Percentiles rank a stretch among this genome's conserved stretches.
phyloP scores from a whole-genome alignment of 768 basidiomycete species.

The Podaxis pistillaris region DNA sequence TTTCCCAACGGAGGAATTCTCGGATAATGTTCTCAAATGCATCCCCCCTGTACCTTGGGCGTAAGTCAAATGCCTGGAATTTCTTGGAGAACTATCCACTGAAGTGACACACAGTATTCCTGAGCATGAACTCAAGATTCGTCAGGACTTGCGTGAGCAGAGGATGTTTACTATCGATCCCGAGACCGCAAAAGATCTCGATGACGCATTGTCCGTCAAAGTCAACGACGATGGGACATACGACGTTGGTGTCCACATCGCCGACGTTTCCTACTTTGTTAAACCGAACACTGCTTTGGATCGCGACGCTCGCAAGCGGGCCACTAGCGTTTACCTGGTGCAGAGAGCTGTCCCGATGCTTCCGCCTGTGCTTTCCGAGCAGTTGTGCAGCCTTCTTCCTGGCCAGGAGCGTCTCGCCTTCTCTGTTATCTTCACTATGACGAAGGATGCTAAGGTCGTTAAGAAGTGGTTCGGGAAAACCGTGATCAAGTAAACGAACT shows the following conservation, averaged over 20 bases:
- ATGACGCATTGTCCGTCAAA: slow-evolving; percentile 92
- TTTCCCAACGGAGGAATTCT: slow-evolving; percentile 97
- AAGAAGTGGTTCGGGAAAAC: slow-evolving; percentile 95
- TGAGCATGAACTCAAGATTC: slow-evolving; percentile 82
- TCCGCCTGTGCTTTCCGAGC: slow-evolving; percentile 88
- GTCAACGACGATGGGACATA: slow-evolving; percentile 88
- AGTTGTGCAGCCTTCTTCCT: slow-evolving; percentile 88
- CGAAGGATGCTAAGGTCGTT: slow-evolving; percentile 74
- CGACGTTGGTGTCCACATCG: slow-evolving; percentile 92
- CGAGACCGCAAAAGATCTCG: slow-evolving; percentile 83
- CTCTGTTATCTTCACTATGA: slow-evolving; percentile 85
- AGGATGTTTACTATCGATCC: slow-evolving; percentile 96
- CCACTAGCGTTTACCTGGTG: slow-evolving; percentile 95
- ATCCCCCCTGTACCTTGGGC: slow-evolving; percentile 94
- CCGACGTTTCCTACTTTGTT: slow-evolving; percentile 95
- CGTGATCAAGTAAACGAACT: slow-evolving; percentile 69
- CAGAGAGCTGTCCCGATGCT: slow-evolving; percentile 98
- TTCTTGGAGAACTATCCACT: neutral
- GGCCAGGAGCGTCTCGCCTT: slow-evolving; percentile 90
- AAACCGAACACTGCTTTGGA: slow-evolving; percentile 96
- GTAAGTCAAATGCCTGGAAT: slow-evolving; percentile 40
- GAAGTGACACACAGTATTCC: slow-evolving; percentile 58
- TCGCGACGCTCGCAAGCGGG: slow-evolving; percentile 95
- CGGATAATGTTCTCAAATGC: slow-evolving; percentile 93
- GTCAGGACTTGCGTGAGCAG: slow-evolving; percentile 83